These are phyloP conservation scores for Plasmodium fragile DNA, from an alignment of 169 alveolate genomes.

Conservation along the genomic window DNA sequence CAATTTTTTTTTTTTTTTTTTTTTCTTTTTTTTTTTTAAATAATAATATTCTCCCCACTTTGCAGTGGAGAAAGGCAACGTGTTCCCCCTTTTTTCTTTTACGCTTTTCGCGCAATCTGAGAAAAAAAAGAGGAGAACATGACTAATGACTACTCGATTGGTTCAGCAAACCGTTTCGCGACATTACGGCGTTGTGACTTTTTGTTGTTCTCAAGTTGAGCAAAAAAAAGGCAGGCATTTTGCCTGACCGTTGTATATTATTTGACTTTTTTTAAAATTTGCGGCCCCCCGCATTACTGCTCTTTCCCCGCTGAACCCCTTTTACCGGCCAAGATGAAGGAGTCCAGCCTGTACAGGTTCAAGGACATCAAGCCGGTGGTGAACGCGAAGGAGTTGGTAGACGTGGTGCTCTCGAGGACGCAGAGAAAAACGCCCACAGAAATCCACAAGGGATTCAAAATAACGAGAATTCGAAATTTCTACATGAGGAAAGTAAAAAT, in stretches of 20 bases:
- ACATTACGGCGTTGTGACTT: not conserved
- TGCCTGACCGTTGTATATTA: not conserved
- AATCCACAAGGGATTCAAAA: slow-evolving; percentile 97
- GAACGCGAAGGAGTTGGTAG: slow-evolving; percentile 93
- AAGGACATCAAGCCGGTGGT: slow-evolving; percentile 95
- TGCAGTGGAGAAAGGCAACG: not conserved
- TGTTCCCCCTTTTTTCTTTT: not conserved
- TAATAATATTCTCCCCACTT: not conserved
- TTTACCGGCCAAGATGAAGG: slow-evolving; percentile 50
- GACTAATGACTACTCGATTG: not conserved
- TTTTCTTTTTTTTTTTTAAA: not conserved
- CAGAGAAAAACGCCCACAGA: slow-evolving; percentile 99
- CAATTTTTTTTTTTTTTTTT: not conserved
- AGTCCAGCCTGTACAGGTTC: slow-evolving; percentile 74
- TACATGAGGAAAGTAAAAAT: slow-evolving; percentile 99
- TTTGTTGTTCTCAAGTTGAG: not conserved
- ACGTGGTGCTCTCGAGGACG: slow-evolving; percentile 96
- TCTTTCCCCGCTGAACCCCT: not conserved
- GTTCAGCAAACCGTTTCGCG: not conserved
- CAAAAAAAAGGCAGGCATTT: not conserved
- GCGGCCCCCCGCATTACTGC: not conserved
- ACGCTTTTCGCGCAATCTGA: not conserved
- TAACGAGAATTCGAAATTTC: slow-evolving; percentile 97
- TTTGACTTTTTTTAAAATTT: not conserved
- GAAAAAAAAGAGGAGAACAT: not conserved